Conservation (phyloP, 495 filamentous ascomycete genomes). For the Tuber melanosporum region DNA sequence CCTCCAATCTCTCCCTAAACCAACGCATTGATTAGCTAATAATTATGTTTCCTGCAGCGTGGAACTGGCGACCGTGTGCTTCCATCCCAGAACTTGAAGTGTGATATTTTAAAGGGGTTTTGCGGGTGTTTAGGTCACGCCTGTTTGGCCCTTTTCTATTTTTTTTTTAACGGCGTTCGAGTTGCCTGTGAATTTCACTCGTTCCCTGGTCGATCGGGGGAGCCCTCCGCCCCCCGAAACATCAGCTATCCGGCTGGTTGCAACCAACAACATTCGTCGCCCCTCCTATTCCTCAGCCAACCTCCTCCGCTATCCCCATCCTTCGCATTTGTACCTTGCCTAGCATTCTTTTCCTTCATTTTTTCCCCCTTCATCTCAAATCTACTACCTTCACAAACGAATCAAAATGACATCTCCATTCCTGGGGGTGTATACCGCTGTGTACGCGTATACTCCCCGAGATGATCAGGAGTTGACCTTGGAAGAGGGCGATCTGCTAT, state of each 20-base stretch:
- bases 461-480: constrained; percentile 81
- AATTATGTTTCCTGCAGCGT: neutral
- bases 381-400: constrained; percentile 9
- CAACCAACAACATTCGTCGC: constrained; percentile 35
- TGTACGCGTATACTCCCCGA: constrained; percentile 92
- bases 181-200: neutral
- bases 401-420: constrained; percentile 49
- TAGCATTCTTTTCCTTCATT: constrained; percentile 12
- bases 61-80: neutral
- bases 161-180: neutral
- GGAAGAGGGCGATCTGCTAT: constrained; percentile 82
- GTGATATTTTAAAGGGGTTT: neutral
- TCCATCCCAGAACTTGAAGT: neutral
- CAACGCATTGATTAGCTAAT: neutral
- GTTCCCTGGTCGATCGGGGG: neutral
- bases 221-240: constrained; percentile 13
- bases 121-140: too few species aligned
- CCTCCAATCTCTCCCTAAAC: neutral
- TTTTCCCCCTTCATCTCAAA: constrained; percentile 9
- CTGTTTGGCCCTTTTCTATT: too few species aligned
- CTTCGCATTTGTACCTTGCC: constrained; percentile 12
- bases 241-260: constrained; percentile 24
- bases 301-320: constrained; percentile 10
- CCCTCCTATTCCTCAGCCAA: constrained; percentile 19
- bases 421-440: constrained; percentile 80